These are phyloP conservation scores for Cladorrhinum samala DNA, from an alignment of 495 filamentous ascomycete species.

Conservation along the genomic window DNA sequence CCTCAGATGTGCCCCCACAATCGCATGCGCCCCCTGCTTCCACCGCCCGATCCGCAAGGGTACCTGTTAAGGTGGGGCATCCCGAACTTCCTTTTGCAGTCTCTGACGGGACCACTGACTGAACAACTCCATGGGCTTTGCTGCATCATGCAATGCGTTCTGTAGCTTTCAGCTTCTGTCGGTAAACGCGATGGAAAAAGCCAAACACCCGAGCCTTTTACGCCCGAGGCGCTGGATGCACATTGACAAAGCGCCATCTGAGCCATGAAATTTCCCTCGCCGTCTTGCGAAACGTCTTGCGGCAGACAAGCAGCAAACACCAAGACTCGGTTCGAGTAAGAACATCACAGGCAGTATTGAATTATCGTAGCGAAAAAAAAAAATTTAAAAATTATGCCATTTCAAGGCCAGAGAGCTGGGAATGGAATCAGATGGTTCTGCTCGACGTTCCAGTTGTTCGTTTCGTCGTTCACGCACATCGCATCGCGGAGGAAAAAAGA, in stretches of 20 bases:
- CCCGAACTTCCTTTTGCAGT: too few relatives aligned
- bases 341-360: not conserved
- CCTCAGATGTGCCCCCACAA: not conserved
- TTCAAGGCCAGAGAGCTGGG: not conserved
- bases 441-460: not conserved
- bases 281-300: not conserved
- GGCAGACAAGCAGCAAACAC: not conserved
- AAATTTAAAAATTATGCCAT: not conserved
- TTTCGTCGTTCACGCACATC: not conserved
- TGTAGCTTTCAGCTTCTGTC: not conserved
- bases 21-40: not conserved
- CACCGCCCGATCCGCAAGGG: not conserved
- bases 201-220: not conserved
- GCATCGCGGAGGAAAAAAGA: not conserved
- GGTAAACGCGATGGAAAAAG: not conserved
- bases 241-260: slow-evolving; percentile 1
- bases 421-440: too few relatives aligned
- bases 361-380: not conserved
- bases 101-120: too few relatives aligned
- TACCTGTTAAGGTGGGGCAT: not conserved
- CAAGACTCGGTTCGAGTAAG: too few relatives aligned
- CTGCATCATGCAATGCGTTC: too few relatives aligned
- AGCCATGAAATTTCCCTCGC: slow-evolving; percentile 7
- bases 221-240: not conserved
- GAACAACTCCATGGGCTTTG: too few relatives aligned